These are phyloP conservation scores for Haberlea rhodopensis DNA, from an alignment of 257 asterid species.

Conservation along the genomic window DNA sequence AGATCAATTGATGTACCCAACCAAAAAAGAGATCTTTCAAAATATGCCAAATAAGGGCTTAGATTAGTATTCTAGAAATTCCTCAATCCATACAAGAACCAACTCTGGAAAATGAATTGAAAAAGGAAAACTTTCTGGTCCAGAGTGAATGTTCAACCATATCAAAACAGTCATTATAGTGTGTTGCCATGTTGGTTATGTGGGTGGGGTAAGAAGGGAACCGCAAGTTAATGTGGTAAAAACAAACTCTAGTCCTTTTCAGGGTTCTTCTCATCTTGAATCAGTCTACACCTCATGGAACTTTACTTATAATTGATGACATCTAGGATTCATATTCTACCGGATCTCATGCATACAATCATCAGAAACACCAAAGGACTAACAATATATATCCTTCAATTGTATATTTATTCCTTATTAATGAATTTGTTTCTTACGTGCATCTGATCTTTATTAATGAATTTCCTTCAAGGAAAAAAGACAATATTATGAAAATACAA, in stretches of 20 bases:
- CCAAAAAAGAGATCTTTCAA: neutral
- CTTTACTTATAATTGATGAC: neutral
- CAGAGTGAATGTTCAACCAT: neutral
- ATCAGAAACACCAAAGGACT: neutral
- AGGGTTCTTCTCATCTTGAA: neutral
- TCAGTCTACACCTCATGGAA: constrained; percentile 11
- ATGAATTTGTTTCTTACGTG: neutral
- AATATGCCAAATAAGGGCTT: neutral
- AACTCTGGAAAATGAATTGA: neutral
- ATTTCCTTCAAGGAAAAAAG: no score
- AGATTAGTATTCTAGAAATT: neutral
- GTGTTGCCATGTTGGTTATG: neutral
- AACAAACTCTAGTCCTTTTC: neutral
- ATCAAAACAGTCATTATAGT: neutral
- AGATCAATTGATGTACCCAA: neutral
- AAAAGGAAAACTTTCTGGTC: no score
- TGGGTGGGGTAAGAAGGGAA: neutral
- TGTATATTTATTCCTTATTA: neutral
- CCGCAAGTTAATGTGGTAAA: neutral
- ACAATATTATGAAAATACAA: constrained; percentile 26
- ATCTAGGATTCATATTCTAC: neutral
- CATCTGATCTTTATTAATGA: no score
- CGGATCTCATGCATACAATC: neutral
- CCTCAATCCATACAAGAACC: neutral
- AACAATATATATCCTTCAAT: neutral